Conservation (phyloP, 768 basidiomycete species). For the Obba rivulosa region DNA sequence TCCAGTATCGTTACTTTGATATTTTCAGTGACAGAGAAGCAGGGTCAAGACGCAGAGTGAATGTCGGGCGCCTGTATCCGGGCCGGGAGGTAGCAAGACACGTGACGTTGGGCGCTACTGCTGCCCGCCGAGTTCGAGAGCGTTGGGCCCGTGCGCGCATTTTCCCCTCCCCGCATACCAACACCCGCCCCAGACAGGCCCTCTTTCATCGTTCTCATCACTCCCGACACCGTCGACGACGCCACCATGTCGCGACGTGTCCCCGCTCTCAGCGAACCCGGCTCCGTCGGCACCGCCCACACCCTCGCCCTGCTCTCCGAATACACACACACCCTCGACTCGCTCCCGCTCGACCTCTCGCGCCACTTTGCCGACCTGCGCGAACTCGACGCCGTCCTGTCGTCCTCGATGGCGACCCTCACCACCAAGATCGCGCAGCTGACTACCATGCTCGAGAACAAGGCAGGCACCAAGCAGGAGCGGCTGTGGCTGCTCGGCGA, state of each 20-base stretch:
- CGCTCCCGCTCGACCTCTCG: conserved; percentile 90
- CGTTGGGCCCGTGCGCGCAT: too few species aligned
- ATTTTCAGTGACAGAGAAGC: too few species aligned
- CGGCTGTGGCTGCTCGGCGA: conserved; percentile 84
- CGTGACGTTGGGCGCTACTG: too few species aligned
- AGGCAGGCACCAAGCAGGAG: conserved; percentile 54
- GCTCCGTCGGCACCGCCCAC: conserved; percentile 41
- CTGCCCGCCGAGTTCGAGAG: too few species aligned
- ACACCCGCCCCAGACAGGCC: conserved; percentile 3
- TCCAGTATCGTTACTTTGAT: too few species aligned
- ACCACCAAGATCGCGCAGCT: conserved; percentile 75
- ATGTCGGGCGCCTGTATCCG: too few species aligned
- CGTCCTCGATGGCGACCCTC: conserved; percentile 77
- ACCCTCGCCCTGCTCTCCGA: conserved; percentile 70
- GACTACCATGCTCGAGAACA: conserved; percentile 69
- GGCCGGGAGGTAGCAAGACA: too few species aligned
- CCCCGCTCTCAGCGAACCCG: conserved; percentile 1
- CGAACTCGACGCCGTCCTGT: conserved; percentile 97
- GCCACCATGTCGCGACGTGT: conserved; percentile 4
- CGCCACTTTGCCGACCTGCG: conserved; percentile 93
- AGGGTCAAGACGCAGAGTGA: too few species aligned
- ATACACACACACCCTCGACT: conserved; percentile 89
- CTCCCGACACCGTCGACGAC: too few species aligned
- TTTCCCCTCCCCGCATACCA: too few species aligned
- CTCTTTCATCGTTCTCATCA: not conserved